phyloP scores from a whole-genome alignment of 139 green algal species.

The Dunaliella sp. region DNA sequence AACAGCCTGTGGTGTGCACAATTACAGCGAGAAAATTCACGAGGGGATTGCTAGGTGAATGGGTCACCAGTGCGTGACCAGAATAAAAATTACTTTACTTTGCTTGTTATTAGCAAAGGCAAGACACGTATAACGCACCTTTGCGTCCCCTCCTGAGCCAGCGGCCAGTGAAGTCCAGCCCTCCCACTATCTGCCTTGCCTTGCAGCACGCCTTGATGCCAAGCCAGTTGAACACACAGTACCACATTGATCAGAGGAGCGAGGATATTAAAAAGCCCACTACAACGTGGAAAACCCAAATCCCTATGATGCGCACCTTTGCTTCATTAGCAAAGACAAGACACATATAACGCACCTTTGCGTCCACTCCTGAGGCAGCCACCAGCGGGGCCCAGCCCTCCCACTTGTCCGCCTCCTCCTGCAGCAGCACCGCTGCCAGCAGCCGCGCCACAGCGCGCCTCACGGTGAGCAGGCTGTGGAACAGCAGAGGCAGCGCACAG shows the following conservation, averaged over 20 bases:
- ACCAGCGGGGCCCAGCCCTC: constrained; percentile 12
- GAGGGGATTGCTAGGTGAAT: no score
- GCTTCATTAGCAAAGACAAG: background rate
- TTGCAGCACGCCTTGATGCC: no score
- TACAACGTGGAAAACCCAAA: no score
- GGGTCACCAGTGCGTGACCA: no score
- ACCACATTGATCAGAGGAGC: no score
- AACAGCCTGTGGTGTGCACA: background rate
- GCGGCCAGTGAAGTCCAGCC: constrained; percentile 15
- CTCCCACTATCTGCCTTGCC: constrained; percentile 34
- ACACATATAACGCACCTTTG: background rate
- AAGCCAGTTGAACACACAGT: no score
- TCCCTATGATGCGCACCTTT: no score
- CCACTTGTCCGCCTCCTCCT: constrained; percentile 37
- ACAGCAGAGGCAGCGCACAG: constrained; percentile 2
- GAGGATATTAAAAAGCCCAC: no score
- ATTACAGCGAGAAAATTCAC: no score
- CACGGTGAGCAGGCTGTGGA: constrained; percentile 19
- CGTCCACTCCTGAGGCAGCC: background rate
- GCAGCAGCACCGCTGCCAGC: constrained; percentile 36
- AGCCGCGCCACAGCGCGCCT: constrained; percentile 41
- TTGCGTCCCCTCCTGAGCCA: background rate
- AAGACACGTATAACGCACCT: background rate
- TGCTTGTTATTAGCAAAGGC: background rate
- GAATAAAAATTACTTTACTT: no score